Percentiles rank a stretch among this genome's conserved stretches.
Conservation (phyloP, 805 yeast genomes). For the Candida railenensis region DNA sequence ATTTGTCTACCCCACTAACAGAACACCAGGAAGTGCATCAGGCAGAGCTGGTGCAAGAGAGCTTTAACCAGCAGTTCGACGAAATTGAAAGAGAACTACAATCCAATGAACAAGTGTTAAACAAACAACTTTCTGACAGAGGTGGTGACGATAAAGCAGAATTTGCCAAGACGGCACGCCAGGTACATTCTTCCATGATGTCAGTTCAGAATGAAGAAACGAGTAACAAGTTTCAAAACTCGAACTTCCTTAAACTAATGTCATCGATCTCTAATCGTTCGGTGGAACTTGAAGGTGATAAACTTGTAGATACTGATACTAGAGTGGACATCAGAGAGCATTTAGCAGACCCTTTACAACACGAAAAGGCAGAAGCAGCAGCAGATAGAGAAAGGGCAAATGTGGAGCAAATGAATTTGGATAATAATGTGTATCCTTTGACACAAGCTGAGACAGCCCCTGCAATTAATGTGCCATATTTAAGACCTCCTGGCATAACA, state of each 20-base stretch:
- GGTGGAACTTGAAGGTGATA: slow-evolving; percentile 42
- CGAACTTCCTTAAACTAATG: slow-evolving; percentile 40
- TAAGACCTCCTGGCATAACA: too few species aligned
- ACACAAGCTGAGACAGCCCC: too few species aligned
- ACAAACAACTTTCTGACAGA: slow-evolving; percentile 16
- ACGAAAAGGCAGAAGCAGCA: slow-evolving; percentile 2
- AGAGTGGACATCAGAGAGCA: slow-evolving; percentile 36
- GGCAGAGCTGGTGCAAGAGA: slow-evolving; percentile 21
- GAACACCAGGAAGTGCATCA: slow-evolving; percentile 30
- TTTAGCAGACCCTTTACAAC: slow-evolving; percentile 19
- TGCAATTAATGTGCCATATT: too few species aligned
- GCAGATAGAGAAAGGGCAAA: neutral
- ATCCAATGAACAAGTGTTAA: slow-evolving; percentile 11
- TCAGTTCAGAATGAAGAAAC: slow-evolving; percentile 21
- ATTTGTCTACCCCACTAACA: slow-evolving; percentile 16
- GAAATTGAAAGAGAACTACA: slow-evolving; percentile 28
- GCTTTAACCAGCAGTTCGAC: slow-evolving; percentile 32
- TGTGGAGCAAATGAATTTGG: neutral
- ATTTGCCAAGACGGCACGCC: slow-evolving; percentile 40
- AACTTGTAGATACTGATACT: slow-evolving; percentile 26
- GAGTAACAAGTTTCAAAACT: slow-evolving; percentile 30
- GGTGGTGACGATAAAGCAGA: slow-evolving; percentile 19
- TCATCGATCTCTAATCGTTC: slow-evolving; percentile 32
- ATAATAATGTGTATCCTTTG: too few species aligned
- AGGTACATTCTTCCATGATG: slow-evolving; percentile 29